A percentile compares a stretch with the other conserved stretches of the same genome.
These are phyloP conservation scores for Phoenix dactylifera DNA, from an alignment of 176 grass and related monocot genomes.

Conservation along the genomic window DNA sequence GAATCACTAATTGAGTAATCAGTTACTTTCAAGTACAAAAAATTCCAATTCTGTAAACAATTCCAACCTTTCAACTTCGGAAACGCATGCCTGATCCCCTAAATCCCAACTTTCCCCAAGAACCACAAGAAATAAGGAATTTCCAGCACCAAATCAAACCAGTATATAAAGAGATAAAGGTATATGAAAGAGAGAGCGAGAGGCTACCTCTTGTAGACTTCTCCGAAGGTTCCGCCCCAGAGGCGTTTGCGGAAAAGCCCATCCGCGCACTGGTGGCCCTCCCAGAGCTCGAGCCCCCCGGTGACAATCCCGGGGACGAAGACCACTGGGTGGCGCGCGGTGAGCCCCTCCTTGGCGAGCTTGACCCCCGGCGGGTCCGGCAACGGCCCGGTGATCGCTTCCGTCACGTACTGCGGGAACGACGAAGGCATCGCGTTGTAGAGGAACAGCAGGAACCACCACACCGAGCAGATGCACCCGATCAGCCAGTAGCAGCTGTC, in stretches of 20 bases:
- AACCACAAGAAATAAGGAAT: no score
- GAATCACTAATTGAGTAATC: no score
- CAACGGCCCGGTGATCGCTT: conserved; percentile 85
- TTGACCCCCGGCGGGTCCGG: conserved; percentile 88
- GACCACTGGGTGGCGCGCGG: conserved; percentile 75
- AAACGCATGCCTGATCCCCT: no score
- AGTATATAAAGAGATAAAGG: no score
- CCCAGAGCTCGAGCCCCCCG: conserved; percentile 92
- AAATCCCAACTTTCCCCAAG: no score
- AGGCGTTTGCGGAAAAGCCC: conserved; percentile 90
- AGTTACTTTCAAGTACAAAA: no score
- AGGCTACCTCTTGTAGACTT: conserved; percentile 84
- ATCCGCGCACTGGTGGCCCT: conserved; percentile 90
- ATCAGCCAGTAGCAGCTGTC: conserved; percentile 91
- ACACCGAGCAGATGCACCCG: conserved; percentile 76
- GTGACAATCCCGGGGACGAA: conserved; percentile 98
- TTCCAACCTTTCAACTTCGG: no score
- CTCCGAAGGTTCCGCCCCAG: conserved; percentile 92
- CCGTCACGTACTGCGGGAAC: conserved; percentile 88
- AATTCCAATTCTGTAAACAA: no score
- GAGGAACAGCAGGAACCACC: conserved; percentile 90
- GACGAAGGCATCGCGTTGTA: conserved; percentile 99
- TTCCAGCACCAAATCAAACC: no score
- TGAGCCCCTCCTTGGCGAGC: conserved; percentile 85
- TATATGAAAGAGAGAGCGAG: no score